A percentile compares a stretch with the other conserved stretches of the same genome.
Conservation (phyloP, 179 eudicot genomes). For the Beta macrorhiza region DNA sequence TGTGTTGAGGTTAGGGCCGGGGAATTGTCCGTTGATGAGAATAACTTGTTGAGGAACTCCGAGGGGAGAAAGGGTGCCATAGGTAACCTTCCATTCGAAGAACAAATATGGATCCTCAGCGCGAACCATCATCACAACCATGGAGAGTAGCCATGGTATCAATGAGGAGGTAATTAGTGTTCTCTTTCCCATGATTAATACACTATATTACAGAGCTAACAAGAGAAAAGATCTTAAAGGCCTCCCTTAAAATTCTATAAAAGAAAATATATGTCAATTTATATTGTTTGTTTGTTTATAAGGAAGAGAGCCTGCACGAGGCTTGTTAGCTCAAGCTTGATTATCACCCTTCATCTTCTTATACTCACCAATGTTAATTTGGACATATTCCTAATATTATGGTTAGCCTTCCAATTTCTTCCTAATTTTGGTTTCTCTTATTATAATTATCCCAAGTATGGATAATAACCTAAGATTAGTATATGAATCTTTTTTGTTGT, state of each 20-base stretch:
- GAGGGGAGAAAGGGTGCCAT: slow-evolving; percentile 58
- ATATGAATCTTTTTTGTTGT: neutral
- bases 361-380: slow-evolving; percentile 12
- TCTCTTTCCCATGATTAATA: slow-evolving; percentile 23
- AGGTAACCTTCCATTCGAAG: slow-evolving; percentile 50
- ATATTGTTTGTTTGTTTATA: neutral
- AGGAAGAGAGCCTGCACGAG: slow-evolving; percentile 25
- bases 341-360: slow-evolving; percentile 15
- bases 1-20: slow-evolving; percentile 54
- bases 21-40: slow-evolving; percentile 55
- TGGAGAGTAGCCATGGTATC: slow-evolving; percentile 34
- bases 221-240: slow-evolving; percentile 20
- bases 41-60: slow-evolving; percentile 64
- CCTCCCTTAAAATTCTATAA: neutral
- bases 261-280: neutral
- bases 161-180: slow-evolving; percentile 11
- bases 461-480: neutral
- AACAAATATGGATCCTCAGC: slow-evolving; percentile 57
- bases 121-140: slow-evolving; percentile 33
- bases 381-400: slow-evolving; percentile 26
- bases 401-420: slow-evolving; percentile 32
- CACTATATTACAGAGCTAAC: slow-evolving; percentile 23
- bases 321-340: slow-evolving; percentile 30
- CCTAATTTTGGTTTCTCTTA: slow-evolving; percentile 24
- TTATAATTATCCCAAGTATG: neutral